Evolutionary conservation across 179 eudicot species (phyloP).

Genomic region (Beta lomatogona): DNA sequence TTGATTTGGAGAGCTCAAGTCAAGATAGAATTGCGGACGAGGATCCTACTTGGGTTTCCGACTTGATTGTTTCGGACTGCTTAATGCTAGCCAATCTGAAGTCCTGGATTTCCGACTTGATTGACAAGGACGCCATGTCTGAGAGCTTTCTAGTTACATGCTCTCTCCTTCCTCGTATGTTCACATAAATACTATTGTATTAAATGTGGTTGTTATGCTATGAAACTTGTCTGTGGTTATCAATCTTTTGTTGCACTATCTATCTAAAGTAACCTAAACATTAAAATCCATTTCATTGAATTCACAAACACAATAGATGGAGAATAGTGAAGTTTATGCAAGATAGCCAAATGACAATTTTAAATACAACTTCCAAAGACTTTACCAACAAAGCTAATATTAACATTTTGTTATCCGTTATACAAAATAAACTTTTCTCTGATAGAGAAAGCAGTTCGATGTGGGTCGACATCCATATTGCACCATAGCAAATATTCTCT

Average conservation of each 20-base stretch:
- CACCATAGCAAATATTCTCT: background rate
- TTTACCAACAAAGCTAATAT: background rate
- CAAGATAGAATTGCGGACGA: background rate
- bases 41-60: too few species aligned
- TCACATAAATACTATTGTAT: background rate
- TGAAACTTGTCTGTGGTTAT: background rate
- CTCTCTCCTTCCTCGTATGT: background rate
- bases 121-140: background rate
- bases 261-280: background rate
- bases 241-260: background rate
- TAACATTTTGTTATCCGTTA: background rate
- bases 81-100: too few species aligned
- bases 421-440: background rate
- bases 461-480: background rate
- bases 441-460: background rate
- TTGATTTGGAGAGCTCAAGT: background rate
- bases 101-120: too few species aligned
- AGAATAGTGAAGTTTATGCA: background rate
- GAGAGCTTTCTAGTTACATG: background rate
- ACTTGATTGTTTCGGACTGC: too few species aligned
- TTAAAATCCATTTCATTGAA: background rate
- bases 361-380: background rate
- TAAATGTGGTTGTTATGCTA: background rate
- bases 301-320: background rate
- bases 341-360: background rate